Conservation (phyloP, 1,284 basidiomycete genomes). For the Afroboletus lepidellus region DNA sequence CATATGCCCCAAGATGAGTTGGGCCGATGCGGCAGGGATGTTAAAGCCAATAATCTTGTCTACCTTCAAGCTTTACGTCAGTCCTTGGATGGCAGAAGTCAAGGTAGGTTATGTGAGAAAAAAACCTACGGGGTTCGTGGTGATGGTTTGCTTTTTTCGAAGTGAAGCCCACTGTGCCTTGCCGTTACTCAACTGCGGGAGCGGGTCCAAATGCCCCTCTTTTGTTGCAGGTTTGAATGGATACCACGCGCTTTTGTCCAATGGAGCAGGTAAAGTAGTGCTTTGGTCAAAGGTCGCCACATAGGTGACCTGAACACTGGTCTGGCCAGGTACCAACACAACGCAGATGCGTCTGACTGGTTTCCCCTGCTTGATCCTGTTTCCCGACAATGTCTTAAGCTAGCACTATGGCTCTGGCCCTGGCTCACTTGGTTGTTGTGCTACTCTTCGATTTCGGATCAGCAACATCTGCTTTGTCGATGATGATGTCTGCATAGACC, state of each 20-base stretch:
- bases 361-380: not conserved
- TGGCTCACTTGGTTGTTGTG: not conserved
- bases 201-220: not conserved
- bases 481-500: not conserved
- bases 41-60: too few species aligned
- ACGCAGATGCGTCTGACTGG: not conserved
- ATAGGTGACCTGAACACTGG: not conserved
- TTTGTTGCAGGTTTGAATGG: not conserved
- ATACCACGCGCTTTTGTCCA: not conserved
- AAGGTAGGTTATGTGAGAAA: too few species aligned
- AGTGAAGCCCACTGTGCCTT: not conserved
- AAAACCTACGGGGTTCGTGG: not conserved
- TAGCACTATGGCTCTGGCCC: too few species aligned
- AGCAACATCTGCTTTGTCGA: not conserved
- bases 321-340: not conserved
- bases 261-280: not conserved
- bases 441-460: not conserved
- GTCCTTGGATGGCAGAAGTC: too few species aligned
- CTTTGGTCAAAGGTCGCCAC: not conserved
- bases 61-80: too few species aligned
- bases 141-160: not conserved
- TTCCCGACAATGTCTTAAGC: too few species aligned
- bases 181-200: not conserved
- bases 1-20: too few species aligned
- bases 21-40: too few species aligned